A percentile compares a stretch with the other conserved stretches of the same genome.
Evolutionary conservation across 2,329 filamentous ascomycete species (phyloP).

Genomic region (Fusarium liriodendri): DNA sequence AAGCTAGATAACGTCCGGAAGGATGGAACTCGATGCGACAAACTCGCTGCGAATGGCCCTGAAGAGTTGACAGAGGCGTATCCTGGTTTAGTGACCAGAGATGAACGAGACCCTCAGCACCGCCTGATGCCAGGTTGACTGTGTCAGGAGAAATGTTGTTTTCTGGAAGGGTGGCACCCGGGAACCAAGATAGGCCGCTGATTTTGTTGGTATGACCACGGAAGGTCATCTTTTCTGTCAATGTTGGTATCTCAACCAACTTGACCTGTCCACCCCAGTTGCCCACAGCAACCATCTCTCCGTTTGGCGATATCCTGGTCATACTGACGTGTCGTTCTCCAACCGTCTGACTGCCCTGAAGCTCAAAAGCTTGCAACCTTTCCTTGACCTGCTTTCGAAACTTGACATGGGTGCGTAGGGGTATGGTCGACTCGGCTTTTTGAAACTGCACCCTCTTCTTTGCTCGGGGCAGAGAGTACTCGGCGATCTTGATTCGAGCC

Average conservation of each 20-base stretch:
- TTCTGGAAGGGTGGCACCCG: constrained; percentile 79
- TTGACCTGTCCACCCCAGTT: constrained; percentile 95
- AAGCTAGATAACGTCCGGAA: constrained; percentile 88
- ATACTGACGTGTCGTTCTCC: constrained; percentile 93
- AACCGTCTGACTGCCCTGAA: constrained; percentile 93
- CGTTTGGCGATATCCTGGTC: constrained; percentile 88
- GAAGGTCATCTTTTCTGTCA: constrained; percentile 80
- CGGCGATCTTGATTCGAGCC: constrained; percentile 82
- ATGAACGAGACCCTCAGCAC: constrained; percentile 87
- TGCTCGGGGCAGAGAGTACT: constrained; percentile 85
- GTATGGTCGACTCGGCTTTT: constrained; percentile 83
- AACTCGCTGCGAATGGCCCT: constrained; percentile 87
- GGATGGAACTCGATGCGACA: constrained; percentile 96
- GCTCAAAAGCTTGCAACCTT: constrained; percentile 81
- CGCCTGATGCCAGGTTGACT: constrained; percentile 90
- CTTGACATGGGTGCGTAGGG: constrained; percentile 89
- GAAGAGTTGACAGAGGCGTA: constrained; percentile 83
- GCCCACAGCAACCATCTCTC: constrained; percentile 85
- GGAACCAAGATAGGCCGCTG: constrained; percentile 91
- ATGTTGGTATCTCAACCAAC: constrained; percentile 82
- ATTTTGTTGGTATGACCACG: constrained; percentile 90
- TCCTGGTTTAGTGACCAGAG: constrained; percentile 92
- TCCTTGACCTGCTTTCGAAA: constrained; percentile 92
- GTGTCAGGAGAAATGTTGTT: constrained; percentile 77
- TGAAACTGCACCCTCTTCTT: constrained; percentile 82